Evolutionary conservation across 169 alveolate species (phyloP).

Genomic region (Eimeria sp.): DNA sequence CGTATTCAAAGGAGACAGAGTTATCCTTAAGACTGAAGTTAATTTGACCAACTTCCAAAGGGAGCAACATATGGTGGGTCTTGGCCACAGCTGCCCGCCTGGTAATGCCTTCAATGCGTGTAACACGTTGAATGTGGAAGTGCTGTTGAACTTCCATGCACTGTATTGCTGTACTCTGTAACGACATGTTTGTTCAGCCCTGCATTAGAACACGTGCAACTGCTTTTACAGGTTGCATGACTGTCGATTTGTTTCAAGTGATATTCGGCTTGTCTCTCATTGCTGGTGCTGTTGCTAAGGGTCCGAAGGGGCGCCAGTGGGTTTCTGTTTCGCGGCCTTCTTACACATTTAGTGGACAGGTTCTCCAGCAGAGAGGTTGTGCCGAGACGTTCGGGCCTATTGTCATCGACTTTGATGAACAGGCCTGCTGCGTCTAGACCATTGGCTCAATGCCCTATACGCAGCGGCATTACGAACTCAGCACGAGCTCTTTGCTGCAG

Average conservation of each 20-base stretch:
- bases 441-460: not conserved
- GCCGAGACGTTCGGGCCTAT: constrained; percentile 58
- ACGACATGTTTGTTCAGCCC: not conserved
- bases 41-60: constrained; percentile 67
- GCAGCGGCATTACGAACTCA: constrained; percentile 12
- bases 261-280: not conserved
- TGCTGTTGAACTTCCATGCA: not conserved
- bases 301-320: constrained; percentile 32
- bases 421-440: constrained; percentile 76
- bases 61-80: constrained; percentile 48
- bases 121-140: not conserved
- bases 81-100: not conserved
- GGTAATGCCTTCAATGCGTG: not conserved
- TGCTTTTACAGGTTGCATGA: not conserved
- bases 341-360: constrained; percentile 60
- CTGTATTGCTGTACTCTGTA: not conserved
- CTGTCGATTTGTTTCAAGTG: not conserved
- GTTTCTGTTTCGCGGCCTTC: constrained; percentile 77
- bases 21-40: constrained; percentile 54
- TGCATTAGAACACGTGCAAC: not conserved
- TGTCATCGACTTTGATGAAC: constrained; percentile 79
- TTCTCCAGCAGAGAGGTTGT: constrained; percentile 1
- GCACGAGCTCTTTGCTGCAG: not conserved
- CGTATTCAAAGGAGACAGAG: constrained; percentile 59
- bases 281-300: not conserved